These are phyloP conservation scores for Suillus plorans DNA, from an alignment of 768 basidiomycete species.

Conservation along the genomic window DNA sequence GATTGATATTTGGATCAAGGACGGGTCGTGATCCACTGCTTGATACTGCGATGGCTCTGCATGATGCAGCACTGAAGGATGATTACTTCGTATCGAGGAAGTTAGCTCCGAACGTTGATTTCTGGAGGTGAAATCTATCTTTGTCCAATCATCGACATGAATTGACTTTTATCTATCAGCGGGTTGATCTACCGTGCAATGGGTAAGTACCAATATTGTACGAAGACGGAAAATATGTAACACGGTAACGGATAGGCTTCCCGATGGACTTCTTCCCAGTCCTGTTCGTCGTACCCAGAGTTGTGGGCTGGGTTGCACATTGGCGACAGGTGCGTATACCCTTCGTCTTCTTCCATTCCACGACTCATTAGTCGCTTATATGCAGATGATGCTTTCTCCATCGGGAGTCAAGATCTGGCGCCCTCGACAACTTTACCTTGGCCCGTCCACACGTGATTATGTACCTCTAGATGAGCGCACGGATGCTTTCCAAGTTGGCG, in stretches of 20 bases:
- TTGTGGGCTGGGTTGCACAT: constrained; percentile 92
- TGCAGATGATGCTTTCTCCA: constrained; percentile 86
- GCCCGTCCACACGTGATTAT: constrained; percentile 72
- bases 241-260: constrained; percentile 56
- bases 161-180: constrained; percentile 36
- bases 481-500: constrained; percentile 45
- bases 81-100: constrained; percentile 83
- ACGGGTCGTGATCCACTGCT: constrained; percentile 84
- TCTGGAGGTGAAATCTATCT: constrained; percentile 52
- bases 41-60: constrained; percentile 86
- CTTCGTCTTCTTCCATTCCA: background rate
- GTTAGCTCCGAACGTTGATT: constrained; percentile 90
- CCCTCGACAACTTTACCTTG: constrained; percentile 84
- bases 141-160: background rate
- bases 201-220: constrained; percentile 48
- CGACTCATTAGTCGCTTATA: background rate
- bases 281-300: constrained; percentile 87
- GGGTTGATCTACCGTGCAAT: constrained; percentile 90
- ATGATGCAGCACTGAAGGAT: constrained; percentile 87
- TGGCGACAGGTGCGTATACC: constrained; percentile 69
- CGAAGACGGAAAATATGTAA: constrained; percentile 3
- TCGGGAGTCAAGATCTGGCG: constrained; percentile 95
- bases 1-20: constrained; percentile 35
- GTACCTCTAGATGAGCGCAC: constrained; percentile 61
- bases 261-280: constrained; percentile 95